Evolutionary conservation across 495 filamentous ascomycete species (phyloP).

Genomic region (Talaromyces proteolyticus): DNA sequence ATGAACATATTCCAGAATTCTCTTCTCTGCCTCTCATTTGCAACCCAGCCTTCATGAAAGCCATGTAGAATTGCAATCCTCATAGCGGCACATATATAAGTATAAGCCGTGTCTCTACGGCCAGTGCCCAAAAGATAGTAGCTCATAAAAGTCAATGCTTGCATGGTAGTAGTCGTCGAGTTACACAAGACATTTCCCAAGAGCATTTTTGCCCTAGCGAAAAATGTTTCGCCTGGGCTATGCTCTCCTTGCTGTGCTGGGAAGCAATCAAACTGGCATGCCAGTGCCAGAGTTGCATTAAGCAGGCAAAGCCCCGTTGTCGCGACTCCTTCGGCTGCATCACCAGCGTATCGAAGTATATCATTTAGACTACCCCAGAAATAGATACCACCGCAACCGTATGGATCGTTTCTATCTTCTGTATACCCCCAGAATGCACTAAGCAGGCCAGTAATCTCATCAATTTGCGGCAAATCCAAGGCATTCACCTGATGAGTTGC

Average conservation of each 20-base stretch:
- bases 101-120: slow-evolving; percentile 31
- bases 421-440: slow-evolving; percentile 17
- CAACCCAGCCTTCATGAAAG: slow-evolving; percentile 20
- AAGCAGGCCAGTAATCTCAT: slow-evolving; percentile 19
- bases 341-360: neutral
- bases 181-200: slow-evolving; percentile 30
- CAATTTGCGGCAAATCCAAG: slow-evolving; percentile 13
- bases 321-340: neutral
- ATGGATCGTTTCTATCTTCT: slow-evolving; percentile 19
- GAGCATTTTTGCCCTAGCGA: slow-evolving; percentile 22
- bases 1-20: slow-evolving; percentile 38
- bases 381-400: slow-evolving; percentile 24
- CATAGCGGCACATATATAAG: slow-evolving; percentile 27
- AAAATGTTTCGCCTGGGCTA: slow-evolving; percentile 19
- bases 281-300: slow-evolving; percentile 9
- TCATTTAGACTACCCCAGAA: slow-evolving; percentile 26
- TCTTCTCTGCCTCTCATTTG: slow-evolving; percentile 22
- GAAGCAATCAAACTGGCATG: slow-evolving; percentile 9
- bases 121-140: slow-evolving; percentile 33
- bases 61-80: slow-evolving; percentile 27
- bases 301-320: slow-evolving; percentile 2
- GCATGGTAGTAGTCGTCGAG: slow-evolving; percentile 21
- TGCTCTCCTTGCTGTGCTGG: slow-evolving; percentile 3
- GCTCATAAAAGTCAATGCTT: slow-evolving; percentile 27
- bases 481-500: slow-evolving; percentile 14